These are phyloP conservation scores for Favolaschia claudopus DNA, from an alignment of 768 basidiomycete species.

Conservation along the genomic window DNA sequence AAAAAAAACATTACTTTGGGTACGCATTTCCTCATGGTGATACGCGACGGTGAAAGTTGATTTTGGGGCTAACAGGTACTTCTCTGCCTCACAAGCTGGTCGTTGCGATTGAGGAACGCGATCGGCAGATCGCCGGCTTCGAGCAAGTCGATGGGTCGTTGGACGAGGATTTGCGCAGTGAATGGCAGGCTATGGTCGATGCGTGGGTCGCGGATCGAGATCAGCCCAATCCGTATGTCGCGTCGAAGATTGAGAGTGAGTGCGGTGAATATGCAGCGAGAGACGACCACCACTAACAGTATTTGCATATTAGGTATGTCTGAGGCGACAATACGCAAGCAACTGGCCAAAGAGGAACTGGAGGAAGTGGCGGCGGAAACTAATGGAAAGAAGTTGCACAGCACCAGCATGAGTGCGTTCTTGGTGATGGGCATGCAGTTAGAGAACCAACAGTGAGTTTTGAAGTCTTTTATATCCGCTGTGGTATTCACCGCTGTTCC, in stretches of 20 bases:
- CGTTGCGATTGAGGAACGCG: not conserved
- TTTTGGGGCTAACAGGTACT: no score
- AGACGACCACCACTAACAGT: no score
- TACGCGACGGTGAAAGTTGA: no score
- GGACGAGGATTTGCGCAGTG: not conserved
- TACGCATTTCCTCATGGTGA: no score
- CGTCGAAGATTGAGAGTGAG: not conserved
- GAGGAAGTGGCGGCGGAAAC: not conserved
- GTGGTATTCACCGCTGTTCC: not conserved
- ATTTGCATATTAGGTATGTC: not conserved
- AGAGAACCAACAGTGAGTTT: slow-evolving; percentile 1
- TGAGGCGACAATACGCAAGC: not conserved
- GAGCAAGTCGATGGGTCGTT: slow-evolving; percentile 1
- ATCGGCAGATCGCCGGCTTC: not conserved
- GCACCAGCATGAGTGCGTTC: not conserved
- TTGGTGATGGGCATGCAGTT: not conserved
- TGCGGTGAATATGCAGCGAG: no score
- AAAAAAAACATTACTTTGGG: no score
- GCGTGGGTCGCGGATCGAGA: not conserved
- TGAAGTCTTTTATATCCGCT: not conserved
- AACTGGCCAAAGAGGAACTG: not conserved
- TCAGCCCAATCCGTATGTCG: not conserved
- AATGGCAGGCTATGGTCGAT: slow-evolving; percentile 5
- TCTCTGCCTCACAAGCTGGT: slow-evolving; percentile 2
- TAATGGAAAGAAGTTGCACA: not conserved